Conservation (phyloP, 176 grass and related monocot genomes). For the Neostapfia colusana region DNA sequence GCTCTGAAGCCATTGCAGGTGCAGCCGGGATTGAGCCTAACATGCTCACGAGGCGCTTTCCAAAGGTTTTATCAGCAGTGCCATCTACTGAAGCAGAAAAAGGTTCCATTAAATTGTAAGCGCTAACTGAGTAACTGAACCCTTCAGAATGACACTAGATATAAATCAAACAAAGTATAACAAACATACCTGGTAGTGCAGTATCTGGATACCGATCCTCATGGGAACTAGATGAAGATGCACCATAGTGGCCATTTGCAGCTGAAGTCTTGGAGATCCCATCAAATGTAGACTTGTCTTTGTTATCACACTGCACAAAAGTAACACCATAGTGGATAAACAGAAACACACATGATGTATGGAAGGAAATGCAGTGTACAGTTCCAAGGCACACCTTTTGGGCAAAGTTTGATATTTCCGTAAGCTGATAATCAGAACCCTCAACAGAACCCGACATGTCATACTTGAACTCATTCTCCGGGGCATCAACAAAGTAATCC, state of each 20-base stretch:
- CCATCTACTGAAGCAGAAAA: constrained; percentile 47
- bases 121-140: background rate
- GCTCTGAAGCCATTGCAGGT: constrained; percentile 67
- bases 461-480: constrained; percentile 57
- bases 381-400: constrained; percentile 56
- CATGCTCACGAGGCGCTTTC: constrained; percentile 60
- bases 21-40: constrained; percentile 66
- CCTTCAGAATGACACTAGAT: background rate
- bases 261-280: constrained; percentile 3
- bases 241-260: constrained; percentile 15
- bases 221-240: constrained; percentile 40
- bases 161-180: constrained; percentile 1
- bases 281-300: background rate
- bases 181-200: constrained; percentile 43
- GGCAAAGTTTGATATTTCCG: constrained; percentile 31
- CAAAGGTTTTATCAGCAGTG: constrained; percentile 48
- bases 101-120: background rate
- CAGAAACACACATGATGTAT: background rate
- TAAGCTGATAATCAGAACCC: constrained; percentile 23
- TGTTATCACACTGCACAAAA: constrained; percentile 45
- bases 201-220: constrained; percentile 37
- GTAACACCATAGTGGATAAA: background rate
- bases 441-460: constrained; percentile 39
- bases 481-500: constrained; percentile 65
- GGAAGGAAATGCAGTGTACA: background rate